Evolutionary conservation across 192 early-diverging fungal species (phyloP).

Genomic region (Funneliformis mosseae): DNA sequence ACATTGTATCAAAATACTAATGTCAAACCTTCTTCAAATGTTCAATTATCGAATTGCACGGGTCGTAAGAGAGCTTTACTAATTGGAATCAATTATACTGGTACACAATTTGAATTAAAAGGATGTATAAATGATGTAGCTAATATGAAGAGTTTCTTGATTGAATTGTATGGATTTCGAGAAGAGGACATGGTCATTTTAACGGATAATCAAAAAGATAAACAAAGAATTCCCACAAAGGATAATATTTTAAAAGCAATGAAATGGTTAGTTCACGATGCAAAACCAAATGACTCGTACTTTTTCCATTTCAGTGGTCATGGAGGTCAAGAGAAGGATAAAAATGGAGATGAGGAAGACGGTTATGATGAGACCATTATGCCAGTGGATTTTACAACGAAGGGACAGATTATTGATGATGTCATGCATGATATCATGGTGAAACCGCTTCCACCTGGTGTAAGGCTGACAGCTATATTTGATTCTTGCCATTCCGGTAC

Average conservation of each 20-base stretch:
- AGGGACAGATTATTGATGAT: constrained; percentile 75
- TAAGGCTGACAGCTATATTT: constrained; percentile 78
- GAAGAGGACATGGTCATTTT: constrained; percentile 73
- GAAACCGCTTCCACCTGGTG: constrained; percentile 57
- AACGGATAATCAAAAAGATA: constrained; percentile 73
- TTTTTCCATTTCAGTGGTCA: constrained; percentile 87
- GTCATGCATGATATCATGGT: constrained; percentile 77
- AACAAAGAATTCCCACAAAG: constrained; percentile 67
- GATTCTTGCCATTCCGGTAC: constrained; percentile 88
- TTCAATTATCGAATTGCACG: constrained; percentile 56
- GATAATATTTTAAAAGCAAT: constrained; percentile 76
- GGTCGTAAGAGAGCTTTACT: constrained; percentile 83
- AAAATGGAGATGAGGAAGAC: constrained; percentile 76
- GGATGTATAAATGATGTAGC: constrained; percentile 86
- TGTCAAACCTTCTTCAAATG: constrained; percentile 39
- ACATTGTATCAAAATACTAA: constrained; percentile 37
- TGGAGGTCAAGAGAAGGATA: constrained; percentile 62
- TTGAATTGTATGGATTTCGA: constrained; percentile 63
- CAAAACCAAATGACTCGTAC: constrained; percentile 75
- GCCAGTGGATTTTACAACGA: constrained; percentile 55
- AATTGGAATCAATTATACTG: constrained; percentile 92
- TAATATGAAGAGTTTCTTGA: constrained; percentile 74
- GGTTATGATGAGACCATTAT: constrained; percentile 80
- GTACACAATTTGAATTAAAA: constrained; percentile 58
- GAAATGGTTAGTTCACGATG: constrained; percentile 78